Conservation (phyloP, 2,329 filamentous ascomycete genomes). For the Hyphodiscus sp. region DNA sequence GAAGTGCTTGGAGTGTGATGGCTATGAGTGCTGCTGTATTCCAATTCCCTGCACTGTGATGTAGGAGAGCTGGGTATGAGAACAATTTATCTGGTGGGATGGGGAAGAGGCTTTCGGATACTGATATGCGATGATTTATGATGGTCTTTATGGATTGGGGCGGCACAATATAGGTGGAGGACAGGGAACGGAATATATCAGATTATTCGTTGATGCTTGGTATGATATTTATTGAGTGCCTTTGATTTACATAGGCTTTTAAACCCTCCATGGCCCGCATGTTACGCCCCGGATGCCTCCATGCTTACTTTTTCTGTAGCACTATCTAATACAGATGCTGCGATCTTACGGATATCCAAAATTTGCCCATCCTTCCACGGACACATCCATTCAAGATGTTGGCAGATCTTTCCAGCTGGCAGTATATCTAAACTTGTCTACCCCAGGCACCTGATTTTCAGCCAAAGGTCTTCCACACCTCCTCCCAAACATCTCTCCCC, state of each 20-base stretch:
- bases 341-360: too few species aligned
- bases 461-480: constrained; percentile 36
- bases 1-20: constrained; percentile 45
- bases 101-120: not conserved
- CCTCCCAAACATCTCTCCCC: constrained; percentile 36
- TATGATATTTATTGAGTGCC: too few species aligned
- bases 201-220: not conserved
- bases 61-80: constrained; percentile 23
- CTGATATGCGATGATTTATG: not conserved
- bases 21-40: constrained; percentile 49
- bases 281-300: too few species aligned
- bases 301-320: too few species aligned
- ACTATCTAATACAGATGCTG: too few species aligned
- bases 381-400: too few species aligned
- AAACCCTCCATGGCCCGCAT: too few species aligned
- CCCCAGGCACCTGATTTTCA: not conserved
- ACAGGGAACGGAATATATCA: too few species aligned
- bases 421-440: not conserved
- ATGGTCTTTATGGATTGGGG: not conserved
- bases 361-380: too few species aligned
- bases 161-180: too few species aligned
- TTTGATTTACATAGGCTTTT: too few species aligned
- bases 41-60: constrained; percentile 45
- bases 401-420: not conserved
- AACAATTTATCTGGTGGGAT: not conserved